phyloP scores from a whole-genome alignment of 208 protist species.

The Blastocrithidia nonstop region DNA sequence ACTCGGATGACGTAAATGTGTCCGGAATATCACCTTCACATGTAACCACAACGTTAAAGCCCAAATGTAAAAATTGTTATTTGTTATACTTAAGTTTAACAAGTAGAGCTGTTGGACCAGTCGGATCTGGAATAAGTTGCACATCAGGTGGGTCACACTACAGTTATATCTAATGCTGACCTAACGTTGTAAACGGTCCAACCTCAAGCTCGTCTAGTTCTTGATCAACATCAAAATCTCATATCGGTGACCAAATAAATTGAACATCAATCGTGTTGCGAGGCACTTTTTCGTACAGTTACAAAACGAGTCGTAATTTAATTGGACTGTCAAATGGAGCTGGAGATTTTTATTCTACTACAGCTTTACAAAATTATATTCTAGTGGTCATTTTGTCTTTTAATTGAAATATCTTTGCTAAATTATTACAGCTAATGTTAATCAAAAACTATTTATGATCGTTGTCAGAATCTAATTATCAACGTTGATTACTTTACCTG shows the following conservation, averaged over 20 bases:
- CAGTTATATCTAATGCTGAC: conserved; percentile 47
- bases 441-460: neutral
- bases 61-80: conserved; percentile 59
- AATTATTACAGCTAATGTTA: neutral
- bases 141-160: conserved; percentile 56
- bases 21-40: conserved; percentile 61
- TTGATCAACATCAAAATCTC: conserved; percentile 70
- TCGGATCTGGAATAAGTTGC: conserved; percentile 54
- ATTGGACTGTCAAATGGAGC: conserved; percentile 34
- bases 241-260: conserved; percentile 72
- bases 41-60: conserved; percentile 44
- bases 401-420: neutral
- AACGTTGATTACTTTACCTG: too few species aligned
- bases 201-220: conserved; percentile 69
- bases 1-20: conserved; percentile 33
- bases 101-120: conserved; percentile 56
- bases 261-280: conserved; percentile 32
- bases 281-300: conserved; percentile 47
- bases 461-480: too few species aligned
- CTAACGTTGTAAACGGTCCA: conserved; percentile 34
- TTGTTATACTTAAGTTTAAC: conserved; percentile 48
- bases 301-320: conserved; percentile 24
- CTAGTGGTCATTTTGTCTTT: conserved; percentile 43
- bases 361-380: conserved; percentile 32
- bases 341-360: conserved; percentile 24